A percentile compares a stretch with the other conserved stretches of the same genome.
phyloP scores from a whole-genome alignment of 2,329 filamentous ascomycete genomes.

The Chaetomium sp. region DNA sequence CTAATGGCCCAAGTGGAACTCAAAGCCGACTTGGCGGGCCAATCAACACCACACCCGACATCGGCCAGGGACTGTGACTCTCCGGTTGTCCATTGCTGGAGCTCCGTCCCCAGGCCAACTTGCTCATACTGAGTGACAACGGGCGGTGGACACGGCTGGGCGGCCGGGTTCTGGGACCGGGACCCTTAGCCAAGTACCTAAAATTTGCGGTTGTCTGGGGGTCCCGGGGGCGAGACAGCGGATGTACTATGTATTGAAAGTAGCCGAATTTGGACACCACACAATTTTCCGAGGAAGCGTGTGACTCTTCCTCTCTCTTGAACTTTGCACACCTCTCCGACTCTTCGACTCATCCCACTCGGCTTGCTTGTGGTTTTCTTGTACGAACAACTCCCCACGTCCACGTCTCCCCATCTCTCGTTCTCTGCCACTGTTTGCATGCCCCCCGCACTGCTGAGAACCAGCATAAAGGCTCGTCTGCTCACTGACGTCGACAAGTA shows the following conservation, averaged over 20 bases:
- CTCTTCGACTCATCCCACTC: conserved; percentile 23
- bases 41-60: conserved; percentile 23
- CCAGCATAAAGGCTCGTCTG: conserved; percentile 33
- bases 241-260: conserved; percentile 25
- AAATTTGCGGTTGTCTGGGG: conserved; percentile 26
- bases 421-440: background rate
- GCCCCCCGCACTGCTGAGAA: conserved; percentile 11
- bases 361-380: conserved; percentile 14
- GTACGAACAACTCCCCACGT: conserved; percentile 23
- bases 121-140: conserved; percentile 24
- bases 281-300: conserved; percentile 27
- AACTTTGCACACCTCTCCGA: conserved; percentile 10
- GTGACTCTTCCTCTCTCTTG: conserved; percentile 30
- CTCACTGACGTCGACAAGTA: conserved; percentile 24
- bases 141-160: conserved; percentile 12
- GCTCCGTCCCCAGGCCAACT: conserved; percentile 28
- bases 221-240: conserved; percentile 23
- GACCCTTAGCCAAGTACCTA: conserved; percentile 28
- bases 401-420: background rate
- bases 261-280: conserved; percentile 30
- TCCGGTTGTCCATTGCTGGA: conserved; percentile 21
- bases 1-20: conserved; percentile 28
- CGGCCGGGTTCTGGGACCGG: conserved; percentile 21
- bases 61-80: conserved; percentile 24
- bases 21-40: background rate